Evolutionary conservation across 2,329 filamentous ascomycete genomes (phyloP).

Genomic region (Beauveria rudraprayagi): DNA sequence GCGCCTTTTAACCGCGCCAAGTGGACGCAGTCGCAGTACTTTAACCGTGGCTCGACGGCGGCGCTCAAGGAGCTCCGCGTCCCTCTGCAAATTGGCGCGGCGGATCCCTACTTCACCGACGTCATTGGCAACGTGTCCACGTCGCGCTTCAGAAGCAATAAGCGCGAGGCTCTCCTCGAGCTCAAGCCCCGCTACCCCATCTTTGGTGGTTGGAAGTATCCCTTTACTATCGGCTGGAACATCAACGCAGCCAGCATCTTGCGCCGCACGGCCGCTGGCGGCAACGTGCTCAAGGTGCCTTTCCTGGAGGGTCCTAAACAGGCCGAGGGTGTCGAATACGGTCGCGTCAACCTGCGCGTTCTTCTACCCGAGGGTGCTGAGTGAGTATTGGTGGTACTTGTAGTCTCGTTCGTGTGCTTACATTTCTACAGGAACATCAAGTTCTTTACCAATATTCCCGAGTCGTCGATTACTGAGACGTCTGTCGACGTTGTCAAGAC

Average conservation of each 20-base stretch:
- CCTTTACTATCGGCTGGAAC: slow-evolving; percentile 95
- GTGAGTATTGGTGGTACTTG: slow-evolving; percentile 41
- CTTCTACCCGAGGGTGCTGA: slow-evolving; percentile 86
- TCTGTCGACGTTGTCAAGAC: slow-evolving; percentile 64
- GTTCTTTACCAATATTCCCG: slow-evolving; percentile 65
- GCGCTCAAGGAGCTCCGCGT: slow-evolving; percentile 78
- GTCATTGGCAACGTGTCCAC: slow-evolving; percentile 97
- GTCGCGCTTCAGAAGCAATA: slow-evolving; percentile 72
- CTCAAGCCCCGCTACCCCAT: slow-evolving; percentile 92
- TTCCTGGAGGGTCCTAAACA: slow-evolving; percentile 90
- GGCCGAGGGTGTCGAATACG: slow-evolving; percentile 78
- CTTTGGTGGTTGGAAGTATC: slow-evolving; percentile 97
- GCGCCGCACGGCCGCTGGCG: slow-evolving; percentile 55
- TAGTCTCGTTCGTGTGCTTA: slow-evolving; percentile 17
- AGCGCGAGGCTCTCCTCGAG: slow-evolving; percentile 74
- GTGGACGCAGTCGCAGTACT: slow-evolving; percentile 66
- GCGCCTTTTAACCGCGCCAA: slow-evolving; percentile 68
- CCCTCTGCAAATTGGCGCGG: slow-evolving; percentile 69
- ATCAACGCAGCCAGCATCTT: slow-evolving; percentile 71
- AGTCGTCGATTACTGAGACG: slow-evolving; percentile 50
- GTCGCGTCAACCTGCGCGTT: slow-evolving; percentile 68
- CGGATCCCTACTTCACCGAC: slow-evolving; percentile 89
- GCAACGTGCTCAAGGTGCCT: slow-evolving; percentile 82
- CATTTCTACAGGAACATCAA: slow-evolving; percentile 62
- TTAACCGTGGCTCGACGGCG: slow-evolving; percentile 59